Evolutionary conservation across 768 basidiomycete genomes (phyloP), one percentile per base, ranked within the genome.

Genomic region (Russula ochroleuca): DNA sequence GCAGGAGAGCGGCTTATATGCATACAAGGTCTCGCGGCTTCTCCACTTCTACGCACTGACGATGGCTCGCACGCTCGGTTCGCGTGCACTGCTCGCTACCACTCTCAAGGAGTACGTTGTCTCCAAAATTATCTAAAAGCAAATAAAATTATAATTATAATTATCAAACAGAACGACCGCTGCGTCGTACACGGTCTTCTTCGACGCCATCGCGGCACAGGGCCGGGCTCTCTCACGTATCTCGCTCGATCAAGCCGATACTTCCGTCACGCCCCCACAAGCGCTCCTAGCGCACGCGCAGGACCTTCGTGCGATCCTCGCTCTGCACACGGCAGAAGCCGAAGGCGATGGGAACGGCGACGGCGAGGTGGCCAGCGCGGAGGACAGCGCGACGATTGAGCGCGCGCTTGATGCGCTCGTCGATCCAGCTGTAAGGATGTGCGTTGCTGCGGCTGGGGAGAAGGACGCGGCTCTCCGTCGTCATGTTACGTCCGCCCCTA

Each of bases 21-120:
- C 90, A 0, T 99, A 94, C 78, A 94, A 92, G 73, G 86, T 98
- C 57, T 88, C 93, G 52, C 98, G 96, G 69, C 78, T 98, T n/a
- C 75, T 99, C 10, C 92, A 96, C 68, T 99, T 98, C 72, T 99
- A 98, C 73, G 78, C 87, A 71, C 74, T 94, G 37, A 98, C 94
- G 5, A 97, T 99, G 94, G 82, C 85, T 55, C 81, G 92, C 53
- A 98, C 95, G 1, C 87, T 98, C 48, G 97, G 97, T 0, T 80
- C 83, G n/a, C 78, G 88, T 3, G 92, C 95, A 1, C 63, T 90
- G 50, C 77, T 98, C 59, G 88, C 88, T 1, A 81, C 77, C 61
- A 87, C 90, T 0, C 78, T 98, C 33, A 78, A 85, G 66, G 93
- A 97, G 94, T 96, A 47, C 23, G 65, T 67, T 41, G 10, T 52